Evolutionary conservation across 2,329 filamentous ascomycete genomes (phyloP).

Genomic region (Claviceps citrina): DNA sequence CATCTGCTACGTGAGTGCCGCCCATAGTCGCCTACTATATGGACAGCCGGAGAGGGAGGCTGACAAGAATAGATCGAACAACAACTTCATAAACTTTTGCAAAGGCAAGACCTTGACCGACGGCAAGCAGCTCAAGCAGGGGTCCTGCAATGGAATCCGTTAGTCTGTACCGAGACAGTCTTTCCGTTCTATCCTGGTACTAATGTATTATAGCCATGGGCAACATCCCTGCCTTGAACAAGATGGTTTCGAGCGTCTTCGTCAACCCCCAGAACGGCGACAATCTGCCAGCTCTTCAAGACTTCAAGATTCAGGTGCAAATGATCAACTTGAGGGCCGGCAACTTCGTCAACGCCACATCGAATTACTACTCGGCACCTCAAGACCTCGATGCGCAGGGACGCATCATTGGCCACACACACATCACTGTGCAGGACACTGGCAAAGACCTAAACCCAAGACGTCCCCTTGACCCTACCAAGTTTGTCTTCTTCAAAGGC

Average conservation of each 20-base stretch:
- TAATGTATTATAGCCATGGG: conserved; percentile 33
- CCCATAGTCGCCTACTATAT: too few relatives aligned
- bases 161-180: conserved; percentile 9
- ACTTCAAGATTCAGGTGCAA: conserved; percentile 39
- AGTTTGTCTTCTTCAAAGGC: conserved; percentile 51
- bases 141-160: conserved; percentile 51
- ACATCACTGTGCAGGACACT: conserved; percentile 42
- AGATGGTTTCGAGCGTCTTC: conserved; percentile 44
- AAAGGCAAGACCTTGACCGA: conserved; percentile 40
- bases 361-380: conserved; percentile 46
- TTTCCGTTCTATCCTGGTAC: background rate
- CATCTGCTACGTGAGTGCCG: conserved; percentile 38
- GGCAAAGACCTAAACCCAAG: conserved; percentile 35
- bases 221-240: conserved; percentile 36
- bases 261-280: conserved; percentile 36
- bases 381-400: conserved; percentile 34
- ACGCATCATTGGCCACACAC: conserved; percentile 42
- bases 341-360: conserved; percentile 44
- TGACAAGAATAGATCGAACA: conserved; percentile 27
- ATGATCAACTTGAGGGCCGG: conserved; percentile 38
- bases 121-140: conserved; percentile 38
- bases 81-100: conserved; percentile 53
- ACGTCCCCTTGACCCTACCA: conserved; percentile 34
- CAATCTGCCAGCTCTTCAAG: conserved; percentile 28
- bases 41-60: background rate